Base-by-base conservation (phyloP, 2,329 filamentous ascomycete species). In the Sphaerulina populicola region DNA sequence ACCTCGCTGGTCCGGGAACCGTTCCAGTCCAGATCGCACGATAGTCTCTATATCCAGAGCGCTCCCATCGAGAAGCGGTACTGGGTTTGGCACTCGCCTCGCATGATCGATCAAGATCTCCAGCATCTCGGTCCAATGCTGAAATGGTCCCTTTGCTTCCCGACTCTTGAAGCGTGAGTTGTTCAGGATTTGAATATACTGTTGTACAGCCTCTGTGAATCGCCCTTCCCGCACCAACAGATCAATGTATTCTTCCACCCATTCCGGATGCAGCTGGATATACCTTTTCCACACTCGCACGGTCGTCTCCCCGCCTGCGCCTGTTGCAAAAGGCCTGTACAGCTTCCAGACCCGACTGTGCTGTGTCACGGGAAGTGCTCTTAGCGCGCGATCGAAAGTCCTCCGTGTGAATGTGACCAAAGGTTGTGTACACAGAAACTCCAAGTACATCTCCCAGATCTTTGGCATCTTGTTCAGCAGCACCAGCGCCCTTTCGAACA, bases 381-480 rank as follows among this genome's bases (percentile, higher is more conserved):
- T 83, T 41, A 98, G 77, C 10, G 93, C 90, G 53, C 89, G 83
- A 71, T 98, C 91, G 71, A 98, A 98, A 0, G 88, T 88, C 58
- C 83, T 82, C 53, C 93, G 82, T 23, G 88, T 94, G 51, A 82
- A 77, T 6, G 91, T 96, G 55, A 98, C 82, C 48, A 94, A 74
- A n/a, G 93, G 93, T 68, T 98, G 93, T 64, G 86, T 82, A 66
- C 91, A 81, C 52, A 98, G 76, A 66, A 98, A 97, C 44, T 79
- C 79, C 56, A 98, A 81, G 68, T 96, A 98, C 82, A 97, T 88
- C 68, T 96, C 90, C 94, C 93, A 98, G 66, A 98, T 93, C 60
- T 82, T 81, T 21, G 94, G 93, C 93, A 98, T 98, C 73, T 98
- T 98, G 73, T 98, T 96, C 56, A 98, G 79, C 37, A 98, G 77